Base-by-base conservation (phyloP, 1,139 yeast species). In the Diutina siamensis region DNA sequence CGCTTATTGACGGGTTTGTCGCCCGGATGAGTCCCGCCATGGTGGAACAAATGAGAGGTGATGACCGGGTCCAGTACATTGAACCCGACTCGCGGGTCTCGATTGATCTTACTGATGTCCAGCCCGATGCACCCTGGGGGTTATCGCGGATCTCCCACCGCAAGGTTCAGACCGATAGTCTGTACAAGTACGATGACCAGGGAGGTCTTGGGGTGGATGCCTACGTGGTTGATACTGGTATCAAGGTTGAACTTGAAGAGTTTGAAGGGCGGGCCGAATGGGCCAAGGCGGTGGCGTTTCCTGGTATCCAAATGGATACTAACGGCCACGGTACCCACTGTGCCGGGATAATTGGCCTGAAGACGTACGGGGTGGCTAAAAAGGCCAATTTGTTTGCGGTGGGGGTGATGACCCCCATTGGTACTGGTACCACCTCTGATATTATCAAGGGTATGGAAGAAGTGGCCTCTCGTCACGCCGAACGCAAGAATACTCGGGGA, bases 321-420 rank as follows among this genome's bases (percentile, higher is more conserved):
- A 62, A 67, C 50, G 63, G 63, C 34, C 74, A 69, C 52, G 74
- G 74, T 35, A 68, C 72, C 42, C 74, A 69, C 53, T 67, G 70
- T 55, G 74, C 74, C 19, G 74, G 74, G 51, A 66, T 64, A 45
- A 68, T 69, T 53, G 74, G 71, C 28, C 65, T 71, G 40, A 59
- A 58, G 52, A 55, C 67, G 10, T 69, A 64, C 50, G 74, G 74
- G 45, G 61, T 69, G 36, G 73, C 74, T 47, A 69, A 69, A 53
- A 57, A 64, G 32, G 74, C 65, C 31, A 59, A 66, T 38, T 54
- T 69, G 50, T 71, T 67, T 46, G 73, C 73, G 7, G 67, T 69
- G 20, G 64, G 67, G 25, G 74, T 68, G 10, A 62, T 68, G 63
- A 66, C 64, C 54, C 58, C 63, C 40, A 56, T 63, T 46, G 74